phyloP scores from a whole-genome alignment of 768 basidiomycete genomes.

The Hygrocybe punicea region DNA sequence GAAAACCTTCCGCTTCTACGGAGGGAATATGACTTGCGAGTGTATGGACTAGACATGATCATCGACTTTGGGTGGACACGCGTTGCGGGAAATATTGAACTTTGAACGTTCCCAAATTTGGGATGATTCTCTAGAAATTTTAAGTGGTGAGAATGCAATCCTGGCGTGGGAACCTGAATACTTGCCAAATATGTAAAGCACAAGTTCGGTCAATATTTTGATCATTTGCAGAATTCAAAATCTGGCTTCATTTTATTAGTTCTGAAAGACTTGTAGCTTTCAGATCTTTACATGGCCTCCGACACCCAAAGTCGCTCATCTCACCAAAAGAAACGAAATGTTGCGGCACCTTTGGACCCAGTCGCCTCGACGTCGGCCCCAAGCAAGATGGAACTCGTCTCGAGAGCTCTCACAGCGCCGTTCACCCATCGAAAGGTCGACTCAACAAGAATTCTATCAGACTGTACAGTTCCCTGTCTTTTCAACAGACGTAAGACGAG shows the following conservation, averaged over 20 bases:
- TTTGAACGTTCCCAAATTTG: too few relatives aligned
- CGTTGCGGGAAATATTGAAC: neutral
- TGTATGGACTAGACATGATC: constrained; percentile 67
- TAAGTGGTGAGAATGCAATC: neutral
- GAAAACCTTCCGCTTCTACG: constrained; percentile 32
- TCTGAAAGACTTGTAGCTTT: too few relatives aligned
- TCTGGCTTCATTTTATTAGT: too few relatives aligned
- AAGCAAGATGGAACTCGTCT: constrained; percentile 58
- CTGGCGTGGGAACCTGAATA: neutral
- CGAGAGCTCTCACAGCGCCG: constrained; percentile 68
- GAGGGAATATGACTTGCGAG: constrained; percentile 66
- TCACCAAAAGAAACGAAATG: constrained; percentile 38
- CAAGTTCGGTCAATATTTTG: too few relatives aligned
- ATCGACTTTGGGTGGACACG: constrained; percentile 72
- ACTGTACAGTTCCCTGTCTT: constrained; percentile 50
- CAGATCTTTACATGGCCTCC: constrained; percentile 34
- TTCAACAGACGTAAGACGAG: neutral
- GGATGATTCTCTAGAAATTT: too few relatives aligned
- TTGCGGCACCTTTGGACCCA: constrained; percentile 37
- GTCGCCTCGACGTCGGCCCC: constrained; percentile 34
- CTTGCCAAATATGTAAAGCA: too few relatives aligned
- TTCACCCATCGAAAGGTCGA: constrained; percentile 67
- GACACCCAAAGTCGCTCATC: constrained; percentile 33
- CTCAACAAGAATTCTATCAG: constrained; percentile 69
- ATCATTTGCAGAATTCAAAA: too few relatives aligned